Base-by-base conservation (phyloP, 2,329 filamentous ascomycete species). In the Emergomyces pasteurianus region DNA sequence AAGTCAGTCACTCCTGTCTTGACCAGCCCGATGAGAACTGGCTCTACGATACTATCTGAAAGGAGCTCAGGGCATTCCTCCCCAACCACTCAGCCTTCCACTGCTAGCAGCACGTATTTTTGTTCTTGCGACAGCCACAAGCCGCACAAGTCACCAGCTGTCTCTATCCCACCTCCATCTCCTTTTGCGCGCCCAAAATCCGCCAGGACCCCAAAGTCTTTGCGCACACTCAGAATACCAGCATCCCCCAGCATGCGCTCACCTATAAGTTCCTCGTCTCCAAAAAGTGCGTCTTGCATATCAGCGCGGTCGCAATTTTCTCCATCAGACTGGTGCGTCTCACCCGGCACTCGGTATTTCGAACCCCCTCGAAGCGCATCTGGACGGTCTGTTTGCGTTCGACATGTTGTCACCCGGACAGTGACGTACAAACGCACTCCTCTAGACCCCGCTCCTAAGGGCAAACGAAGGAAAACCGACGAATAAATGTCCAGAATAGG, bases 331-430 rank as follows among this genome's bases (percentile, higher is more conserved):
- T 92, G 88, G 89, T 86, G 88, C 62, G 76, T 85, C 6, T 86
- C 87, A 8, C 81, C 86, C 67, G 89, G 87, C 74, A 81, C 81
- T 67, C 77, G 83, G 58, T 86, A 84, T 67, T 80, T 83, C 62
- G 86, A 87, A 59, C 74, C 77, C 59, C 75, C 81, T n/a, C 78
- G 83, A 47, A 82, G 81, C 65, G 85, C 85, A 38, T 86, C 80
- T 67, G 79, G 86, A 61, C 83, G 86, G 63, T 82, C 77, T 18
- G 82, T 86, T 59, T 85, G 81, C 70, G 90, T 96, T 62, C 81
- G 90, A 60, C 91, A 96, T 73, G 90, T 96, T 4, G 89, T 96
- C 59, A 96, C 92, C n/a, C 83, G 91, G 67, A 96, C 91, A 18
- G 89, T 96, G 62, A 63, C 64, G 40, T 96, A 95, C 75, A 95